phyloP scores from a whole-genome alignment of 306 rosid species.

The Vachellia collinsii region DNA sequence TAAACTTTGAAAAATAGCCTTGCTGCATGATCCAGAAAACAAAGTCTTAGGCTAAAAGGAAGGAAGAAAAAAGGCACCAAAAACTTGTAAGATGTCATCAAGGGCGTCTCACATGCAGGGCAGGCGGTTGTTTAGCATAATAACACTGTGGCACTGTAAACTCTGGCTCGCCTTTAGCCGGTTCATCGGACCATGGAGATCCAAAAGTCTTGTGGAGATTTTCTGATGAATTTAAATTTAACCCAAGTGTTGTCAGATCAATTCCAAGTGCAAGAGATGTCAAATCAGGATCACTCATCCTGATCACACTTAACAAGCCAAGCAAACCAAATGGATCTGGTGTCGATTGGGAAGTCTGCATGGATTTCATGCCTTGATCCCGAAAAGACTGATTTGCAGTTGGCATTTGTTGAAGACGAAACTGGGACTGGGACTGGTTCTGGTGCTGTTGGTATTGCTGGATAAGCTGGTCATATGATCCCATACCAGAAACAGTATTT shows the following conservation, averaged over 20 bases:
- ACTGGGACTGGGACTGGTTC: conserved; percentile 83
- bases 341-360: conserved; percentile 73
- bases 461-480: conserved; percentile 85
- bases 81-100: conserved; percentile 9
- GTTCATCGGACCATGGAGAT: conserved; percentile 98
- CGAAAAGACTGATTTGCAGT: conserved; percentile 78
- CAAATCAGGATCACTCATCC: conserved; percentile 89
- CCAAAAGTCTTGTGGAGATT: conserved; percentile 95
- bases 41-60: conserved; percentile 18
- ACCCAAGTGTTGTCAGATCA: conserved; percentile 90
- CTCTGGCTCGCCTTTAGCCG: conserved; percentile 92
- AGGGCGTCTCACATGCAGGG: conserved; percentile 63
- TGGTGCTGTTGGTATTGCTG: conserved; percentile 94
- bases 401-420: conserved; percentile 86
- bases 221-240: conserved; percentile 90
- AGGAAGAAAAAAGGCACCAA: conserved; percentile 6
- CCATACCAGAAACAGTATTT: conserved; percentile 84
- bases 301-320: conserved; percentile 90
- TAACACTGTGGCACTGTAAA: conserved; percentile 89
- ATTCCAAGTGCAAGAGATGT: conserved; percentile 97
- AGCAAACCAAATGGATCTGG: conserved; percentile 94
- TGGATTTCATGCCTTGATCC: conserved; percentile 78
- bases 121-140: conserved; percentile 74
- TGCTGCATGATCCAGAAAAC: conserved; percentile 58
- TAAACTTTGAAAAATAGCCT: conserved; percentile 76